phyloP scores from a whole-genome alignment of 805 yeast genomes.

The Suhomyces sp. region DNA sequence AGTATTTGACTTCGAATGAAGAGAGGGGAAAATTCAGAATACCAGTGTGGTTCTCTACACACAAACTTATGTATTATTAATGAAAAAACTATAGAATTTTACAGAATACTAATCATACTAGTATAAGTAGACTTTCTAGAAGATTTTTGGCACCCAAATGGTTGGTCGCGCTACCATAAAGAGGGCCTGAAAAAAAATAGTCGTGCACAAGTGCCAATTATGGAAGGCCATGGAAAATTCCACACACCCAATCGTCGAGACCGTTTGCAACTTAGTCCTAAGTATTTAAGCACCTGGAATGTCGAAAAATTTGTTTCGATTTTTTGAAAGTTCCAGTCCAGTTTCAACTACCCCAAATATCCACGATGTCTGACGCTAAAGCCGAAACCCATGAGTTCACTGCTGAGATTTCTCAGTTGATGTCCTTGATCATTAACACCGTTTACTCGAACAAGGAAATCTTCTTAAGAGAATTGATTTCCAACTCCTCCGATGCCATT shows the following conservation, averaged over 20 bases:
- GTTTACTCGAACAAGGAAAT: constrained; percentile 99
- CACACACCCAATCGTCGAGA: constrained; percentile 13
- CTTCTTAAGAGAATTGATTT: constrained; percentile 97
- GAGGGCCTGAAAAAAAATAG: too few relatives aligned
- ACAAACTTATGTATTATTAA: too few relatives aligned
- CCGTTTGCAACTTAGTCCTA: constrained; percentile 15
- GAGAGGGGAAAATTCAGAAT: too few relatives aligned
- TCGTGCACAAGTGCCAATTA: constrained; percentile 11
- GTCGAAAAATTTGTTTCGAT: neutral
- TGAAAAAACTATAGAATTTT: too few relatives aligned
- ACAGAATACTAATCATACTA: too few relatives aligned
- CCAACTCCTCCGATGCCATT: constrained; percentile 98
- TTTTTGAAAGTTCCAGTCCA: too few relatives aligned
- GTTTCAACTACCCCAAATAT: too few relatives aligned
- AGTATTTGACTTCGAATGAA: constrained; percentile 15
- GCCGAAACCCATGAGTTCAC: constrained; percentile 93
- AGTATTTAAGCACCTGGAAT: constrained; percentile 4
- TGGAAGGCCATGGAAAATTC: constrained; percentile 37
- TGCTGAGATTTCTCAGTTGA: constrained; percentile 99
- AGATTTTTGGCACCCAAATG: neutral
- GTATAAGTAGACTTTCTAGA: too few relatives aligned
- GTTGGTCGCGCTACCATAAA: too few relatives aligned
- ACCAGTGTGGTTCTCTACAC: too few relatives aligned
- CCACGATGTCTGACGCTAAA: constrained; percentile 50
- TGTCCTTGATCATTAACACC: constrained; percentile 99